Evolutionary conservation across 257 asterid genomes (phyloP), one percentile per base, ranked within the genome.

Genomic region (Eustoma russellianum): DNA sequence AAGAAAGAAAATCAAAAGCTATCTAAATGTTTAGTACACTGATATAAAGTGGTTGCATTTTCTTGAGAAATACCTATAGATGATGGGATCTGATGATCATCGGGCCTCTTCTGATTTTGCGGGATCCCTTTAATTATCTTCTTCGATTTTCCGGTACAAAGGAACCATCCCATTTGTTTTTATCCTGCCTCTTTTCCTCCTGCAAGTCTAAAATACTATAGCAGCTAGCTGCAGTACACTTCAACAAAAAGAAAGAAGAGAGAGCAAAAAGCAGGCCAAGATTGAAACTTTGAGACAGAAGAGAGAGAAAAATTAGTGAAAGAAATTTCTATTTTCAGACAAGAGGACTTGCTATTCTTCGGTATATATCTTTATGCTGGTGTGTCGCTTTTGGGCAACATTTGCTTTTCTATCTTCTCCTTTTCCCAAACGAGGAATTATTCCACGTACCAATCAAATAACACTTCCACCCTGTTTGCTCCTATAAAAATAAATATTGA

Each of bases 61-160:
- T 41, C 43, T 2, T 9, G 52, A 47, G 50, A 49, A 63, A 51
- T 65, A 85, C 88, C 92, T 57, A 54, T 57, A 19, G 78, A 63
- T 66, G 93, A 67, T 50, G 83, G 74, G 95, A 85, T 85, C 95
- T 77, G 88, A 77, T 82, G 82, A 66, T 74, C 77, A 50, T 77
- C 16, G 60, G 72, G 71, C 50, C 64, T 74, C 64, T 48, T 68
- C 50, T 53, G 70, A 24, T 61, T 77, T 64, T 70, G 59, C 64
- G 77, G 77, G 30, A 24, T 24, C 30, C 30, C 30, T 24, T 24
- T 24, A 24, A 24, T 24, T 24, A 24, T 24, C 77, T 76, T 87
- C 79, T 73, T 75, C n/a, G 86, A 75, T 77, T 83, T 82, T 61
- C 91, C 93, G 53, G 76, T 64, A 59, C 95, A 85, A 18, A 75